These are phyloP conservation scores for Hypoxylon rickii DNA, from an alignment of 495 filamentous ascomycete genomes.

Conservation along the genomic window DNA sequence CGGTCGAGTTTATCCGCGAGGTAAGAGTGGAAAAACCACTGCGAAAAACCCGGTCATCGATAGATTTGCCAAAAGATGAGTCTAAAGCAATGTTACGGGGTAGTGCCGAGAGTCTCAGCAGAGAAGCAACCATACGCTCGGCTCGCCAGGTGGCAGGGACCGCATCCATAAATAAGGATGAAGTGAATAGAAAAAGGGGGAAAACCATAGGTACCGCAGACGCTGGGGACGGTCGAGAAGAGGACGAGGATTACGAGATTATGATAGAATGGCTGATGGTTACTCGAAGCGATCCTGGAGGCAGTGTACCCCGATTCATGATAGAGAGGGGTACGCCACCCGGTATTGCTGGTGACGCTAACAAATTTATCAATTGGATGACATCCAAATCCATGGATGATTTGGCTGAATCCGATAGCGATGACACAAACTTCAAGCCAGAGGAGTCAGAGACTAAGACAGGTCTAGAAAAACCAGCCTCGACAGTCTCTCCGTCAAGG, in stretches of 20 bases:
- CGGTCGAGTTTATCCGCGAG: constrained; percentile 88
- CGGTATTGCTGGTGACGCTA: constrained; percentile 80
- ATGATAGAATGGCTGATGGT: constrained; percentile 94
- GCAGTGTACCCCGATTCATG: constrained; percentile 90
- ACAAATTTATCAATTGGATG: constrained; percentile 87
- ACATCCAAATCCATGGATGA: constrained; percentile 56
- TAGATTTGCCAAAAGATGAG: constrained; percentile 39
- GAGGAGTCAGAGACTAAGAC: constrained; percentile 20
- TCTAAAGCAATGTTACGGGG: constrained; percentile 8
- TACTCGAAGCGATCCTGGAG: constrained; percentile 90
- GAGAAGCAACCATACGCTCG: constrained; percentile 39
- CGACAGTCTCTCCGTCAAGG: constrained; percentile 7
- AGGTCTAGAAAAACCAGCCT: constrained; percentile 16
- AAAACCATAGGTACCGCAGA: constrained; percentile 21
- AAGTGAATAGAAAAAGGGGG: constrained; percentile 20
- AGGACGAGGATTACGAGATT: constrained; percentile 59
- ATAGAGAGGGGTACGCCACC: constrained; percentile 88
- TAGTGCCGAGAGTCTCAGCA: constrained; percentile 24
- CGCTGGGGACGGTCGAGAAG: constrained; percentile 29
- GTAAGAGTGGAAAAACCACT: constrained; percentile 57
- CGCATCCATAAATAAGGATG: constrained; percentile 2
- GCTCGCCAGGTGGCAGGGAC: constrained; percentile 30
- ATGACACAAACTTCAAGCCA: constrained; percentile 22
- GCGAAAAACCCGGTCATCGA: constrained; percentile 38
- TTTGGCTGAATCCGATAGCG: constrained; percentile 35